These are phyloP conservation scores for Lobosporangium transversale DNA, from an alignment of 192 early-diverging fungal species.

Conservation along the genomic window DNA sequence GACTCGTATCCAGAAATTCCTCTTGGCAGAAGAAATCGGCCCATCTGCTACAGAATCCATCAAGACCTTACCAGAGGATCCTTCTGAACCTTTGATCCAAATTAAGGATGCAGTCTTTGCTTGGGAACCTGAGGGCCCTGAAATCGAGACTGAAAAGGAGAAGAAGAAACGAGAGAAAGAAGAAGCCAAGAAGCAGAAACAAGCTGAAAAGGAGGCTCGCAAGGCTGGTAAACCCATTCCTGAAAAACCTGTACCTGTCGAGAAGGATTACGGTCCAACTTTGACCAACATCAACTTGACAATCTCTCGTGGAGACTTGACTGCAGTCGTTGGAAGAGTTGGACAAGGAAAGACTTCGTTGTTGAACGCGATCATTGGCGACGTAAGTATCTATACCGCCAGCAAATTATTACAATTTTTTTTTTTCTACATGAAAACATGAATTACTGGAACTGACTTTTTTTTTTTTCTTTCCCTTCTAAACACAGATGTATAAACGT, in stretches of 20 bases:
- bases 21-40: conserved; percentile 31
- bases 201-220: conserved; percentile 19
- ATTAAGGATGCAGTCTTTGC: conserved; percentile 38
- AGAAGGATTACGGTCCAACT: conserved; percentile 22
- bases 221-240: conserved; percentile 29
- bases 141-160: conserved; percentile 33
- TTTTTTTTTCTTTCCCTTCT: background rate
- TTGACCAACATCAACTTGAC: conserved; percentile 44
- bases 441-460: background rate
- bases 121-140: conserved; percentile 29
- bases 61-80: conserved; percentile 23
- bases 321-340: conserved; percentile 47
- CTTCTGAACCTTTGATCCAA: conserved; percentile 15
- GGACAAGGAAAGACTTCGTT: conserved; percentile 65
- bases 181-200: conserved; percentile 25
- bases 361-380: conserved; percentile 73
- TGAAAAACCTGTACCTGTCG: conserved; percentile 5
- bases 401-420: too few species aligned
- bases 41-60: conserved; percentile 15
- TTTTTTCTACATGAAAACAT: background rate
- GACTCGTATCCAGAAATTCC: conserved; percentile 32
- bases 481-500: conserved; percentile 68
- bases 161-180: conserved; percentile 1
- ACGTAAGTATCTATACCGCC: conserved; percentile 51
- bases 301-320: conserved; percentile 31